A percentile compares a stretch with the other conserved stretches of the same genome.
These are phyloP conservation scores for Striga asiatica DNA, from an alignment of 257 asterid species.

Conservation along the genomic window DNA sequence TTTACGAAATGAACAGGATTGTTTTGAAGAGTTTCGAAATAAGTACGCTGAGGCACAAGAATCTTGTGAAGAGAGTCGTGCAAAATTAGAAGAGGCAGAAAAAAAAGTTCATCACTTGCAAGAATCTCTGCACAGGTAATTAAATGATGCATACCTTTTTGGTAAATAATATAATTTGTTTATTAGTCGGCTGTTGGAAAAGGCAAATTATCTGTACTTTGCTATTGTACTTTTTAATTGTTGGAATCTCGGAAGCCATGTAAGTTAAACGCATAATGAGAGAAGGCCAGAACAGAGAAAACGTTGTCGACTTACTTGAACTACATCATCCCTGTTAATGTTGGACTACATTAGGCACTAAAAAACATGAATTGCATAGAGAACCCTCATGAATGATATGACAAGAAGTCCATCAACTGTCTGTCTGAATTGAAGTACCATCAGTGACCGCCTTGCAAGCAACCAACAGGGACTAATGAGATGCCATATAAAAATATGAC, in stretches of 20 bases:
- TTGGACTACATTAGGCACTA: no score
- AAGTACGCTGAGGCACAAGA: constrained; percentile 54
- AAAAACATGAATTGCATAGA: no score
- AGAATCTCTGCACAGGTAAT: constrained; percentile 79
- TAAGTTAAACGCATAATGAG: neutral
- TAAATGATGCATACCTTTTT: neutral
- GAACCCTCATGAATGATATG: no score
- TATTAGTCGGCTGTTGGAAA: neutral
- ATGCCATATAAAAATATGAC: no score
- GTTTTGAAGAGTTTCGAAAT: constrained; percentile 41
- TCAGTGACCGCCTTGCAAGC: no score
- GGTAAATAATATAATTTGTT: neutral
- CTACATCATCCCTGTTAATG: neutral
- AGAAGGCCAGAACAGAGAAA: neutral
- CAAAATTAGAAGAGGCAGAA: constrained; percentile 76
- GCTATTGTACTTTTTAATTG: neutral
- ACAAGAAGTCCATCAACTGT: no score
- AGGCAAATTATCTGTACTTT: neutral
- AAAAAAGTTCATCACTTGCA: constrained; percentile 56
- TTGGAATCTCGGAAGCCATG: constrained; percentile 1
- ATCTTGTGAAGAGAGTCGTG: constrained; percentile 45
- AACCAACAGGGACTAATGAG: no score
- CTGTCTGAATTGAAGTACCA: no score
- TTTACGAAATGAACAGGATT: constrained; percentile 46
- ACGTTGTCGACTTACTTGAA: neutral